Evolutionary conservation across 371 early-diverging fungal species (phyloP).

Genomic region (Mucor racemosus): DNA sequence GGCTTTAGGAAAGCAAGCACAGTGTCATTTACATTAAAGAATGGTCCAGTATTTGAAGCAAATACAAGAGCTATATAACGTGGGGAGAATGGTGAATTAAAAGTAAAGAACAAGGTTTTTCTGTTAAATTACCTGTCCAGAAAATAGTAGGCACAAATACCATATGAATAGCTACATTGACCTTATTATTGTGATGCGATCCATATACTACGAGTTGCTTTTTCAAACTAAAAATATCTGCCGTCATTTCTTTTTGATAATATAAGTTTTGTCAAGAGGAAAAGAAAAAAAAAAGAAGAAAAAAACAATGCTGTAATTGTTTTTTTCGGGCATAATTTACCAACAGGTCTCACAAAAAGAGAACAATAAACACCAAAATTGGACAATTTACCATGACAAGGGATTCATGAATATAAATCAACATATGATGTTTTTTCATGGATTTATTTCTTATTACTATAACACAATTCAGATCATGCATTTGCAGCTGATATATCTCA

Average conservation of each 20-base stretch:
- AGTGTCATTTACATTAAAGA: conserved; percentile 25
- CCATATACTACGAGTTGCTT: conserved; percentile 80
- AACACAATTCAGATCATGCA: too few relatives aligned
- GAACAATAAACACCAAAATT: not conserved
- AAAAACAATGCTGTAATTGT: not conserved
- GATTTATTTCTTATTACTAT: too few relatives aligned
- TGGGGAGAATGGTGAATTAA: not conserved
- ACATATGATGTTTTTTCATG: too few relatives aligned
- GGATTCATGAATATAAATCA: not conserved
- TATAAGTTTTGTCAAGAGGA: not conserved
- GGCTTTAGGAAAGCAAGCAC: conserved; percentile 20
- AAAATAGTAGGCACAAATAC: conserved; percentile 91
- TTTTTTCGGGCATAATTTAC: not conserved
- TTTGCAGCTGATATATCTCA: too few relatives aligned
- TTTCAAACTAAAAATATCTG: conserved; percentile 68
- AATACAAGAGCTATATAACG: conserved; percentile 61
- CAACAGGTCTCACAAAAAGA: not conserved
- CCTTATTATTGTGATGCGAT: conserved; percentile 75
- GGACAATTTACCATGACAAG: not conserved
- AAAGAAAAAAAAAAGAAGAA: conserved; percentile 7
- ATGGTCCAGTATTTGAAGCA: conserved; percentile 60
- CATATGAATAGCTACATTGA: conserved; percentile 87
- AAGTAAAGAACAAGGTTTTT: too few relatives aligned
- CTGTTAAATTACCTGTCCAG: conserved; percentile 63
- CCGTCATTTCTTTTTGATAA: conserved; percentile 7